Conservation (phyloP, 2,329 filamentous ascomycete genomes). For the Botrytis cinerea region DNA sequence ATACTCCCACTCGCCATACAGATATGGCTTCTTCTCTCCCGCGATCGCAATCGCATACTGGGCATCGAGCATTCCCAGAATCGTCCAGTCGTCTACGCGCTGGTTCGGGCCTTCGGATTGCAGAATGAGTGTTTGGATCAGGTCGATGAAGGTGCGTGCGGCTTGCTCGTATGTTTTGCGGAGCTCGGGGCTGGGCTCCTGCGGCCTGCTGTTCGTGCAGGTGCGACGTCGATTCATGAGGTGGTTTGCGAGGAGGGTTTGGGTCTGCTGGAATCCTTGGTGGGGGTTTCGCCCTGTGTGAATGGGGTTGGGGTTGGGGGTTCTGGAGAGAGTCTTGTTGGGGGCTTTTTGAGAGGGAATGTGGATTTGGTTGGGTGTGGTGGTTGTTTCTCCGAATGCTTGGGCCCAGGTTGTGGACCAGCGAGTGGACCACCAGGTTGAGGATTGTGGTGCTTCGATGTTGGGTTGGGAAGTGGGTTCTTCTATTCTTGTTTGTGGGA, state of each 20-base stretch:
- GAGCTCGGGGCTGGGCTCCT: not conserved
- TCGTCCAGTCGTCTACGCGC: not conserved
- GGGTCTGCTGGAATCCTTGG: not conserved
- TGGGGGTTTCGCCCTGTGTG: not conserved
- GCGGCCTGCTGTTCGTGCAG: not conserved
- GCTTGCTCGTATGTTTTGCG: not conserved
- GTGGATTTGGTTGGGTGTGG: not conserved
- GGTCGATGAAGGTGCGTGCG: not conserved
- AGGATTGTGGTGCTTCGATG: not conserved
- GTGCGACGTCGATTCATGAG: not conserved
- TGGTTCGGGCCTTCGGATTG: not conserved
- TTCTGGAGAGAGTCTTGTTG: no score
- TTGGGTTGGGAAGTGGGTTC: accelerated
- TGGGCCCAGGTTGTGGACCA: not conserved
- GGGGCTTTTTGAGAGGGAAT: not conserved
- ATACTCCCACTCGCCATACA: conserved; percentile 6
- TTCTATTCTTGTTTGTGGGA: not conserved
- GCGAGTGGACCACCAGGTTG: not conserved
- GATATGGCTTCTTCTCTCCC: not conserved
- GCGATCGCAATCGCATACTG: not conserved
- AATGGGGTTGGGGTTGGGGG: not conserved
- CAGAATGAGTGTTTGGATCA: not conserved
- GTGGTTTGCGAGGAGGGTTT: not conserved
- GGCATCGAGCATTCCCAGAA: not conserved
- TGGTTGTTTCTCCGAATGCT: not conserved